A percentile compares a stretch with the other conserved stretches of the same genome.
phyloP scores from a whole-genome alignment of 768 basidiomycete species.

The Tulasnella sp. region DNA sequence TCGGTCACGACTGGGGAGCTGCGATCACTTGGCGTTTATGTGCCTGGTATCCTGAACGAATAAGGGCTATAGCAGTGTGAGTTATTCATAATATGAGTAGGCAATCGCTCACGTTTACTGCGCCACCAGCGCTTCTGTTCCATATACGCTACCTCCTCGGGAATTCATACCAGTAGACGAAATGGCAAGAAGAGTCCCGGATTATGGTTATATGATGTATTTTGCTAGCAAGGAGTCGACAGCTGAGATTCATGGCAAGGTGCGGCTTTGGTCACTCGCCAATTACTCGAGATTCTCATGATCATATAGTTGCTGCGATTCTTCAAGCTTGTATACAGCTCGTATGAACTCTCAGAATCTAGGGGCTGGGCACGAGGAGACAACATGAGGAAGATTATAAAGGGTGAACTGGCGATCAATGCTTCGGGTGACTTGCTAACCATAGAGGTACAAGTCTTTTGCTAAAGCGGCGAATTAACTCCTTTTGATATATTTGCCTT shows the following conservation, averaged over 20 bases:
- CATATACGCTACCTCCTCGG: slow-evolving; percentile 47
- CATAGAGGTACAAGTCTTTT: background rate
- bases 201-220: slow-evolving; percentile 55
- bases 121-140: slow-evolving; percentile 45
- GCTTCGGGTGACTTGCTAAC: background rate
- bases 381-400: background rate
- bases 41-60: slow-evolving; percentile 54
- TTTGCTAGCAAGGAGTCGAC: slow-evolving; percentile 43
- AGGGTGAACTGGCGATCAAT: slow-evolving; percentile 6
- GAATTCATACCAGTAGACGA: slow-evolving; percentile 39
- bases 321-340: slow-evolving; percentile 11
- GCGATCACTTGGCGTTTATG: slow-evolving; percentile 51
- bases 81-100: slow-evolving; percentile 19
- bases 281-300: background rate
- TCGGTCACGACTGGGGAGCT: slow-evolving; percentile 78
- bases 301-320: background rate
- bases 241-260: slow-evolving; percentile 43
- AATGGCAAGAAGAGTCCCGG: slow-evolving; percentile 39
- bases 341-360: background rate
- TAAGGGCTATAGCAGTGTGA: slow-evolving; percentile 48
- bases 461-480: background rate
- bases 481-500: background rate
- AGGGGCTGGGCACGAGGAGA: background rate
- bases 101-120: background rate
- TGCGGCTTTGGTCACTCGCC: slow-evolving; percentile 23